Base-by-base conservation (phyloP, 176 grass and related monocot species). In the Zizania latifolia region DNA sequence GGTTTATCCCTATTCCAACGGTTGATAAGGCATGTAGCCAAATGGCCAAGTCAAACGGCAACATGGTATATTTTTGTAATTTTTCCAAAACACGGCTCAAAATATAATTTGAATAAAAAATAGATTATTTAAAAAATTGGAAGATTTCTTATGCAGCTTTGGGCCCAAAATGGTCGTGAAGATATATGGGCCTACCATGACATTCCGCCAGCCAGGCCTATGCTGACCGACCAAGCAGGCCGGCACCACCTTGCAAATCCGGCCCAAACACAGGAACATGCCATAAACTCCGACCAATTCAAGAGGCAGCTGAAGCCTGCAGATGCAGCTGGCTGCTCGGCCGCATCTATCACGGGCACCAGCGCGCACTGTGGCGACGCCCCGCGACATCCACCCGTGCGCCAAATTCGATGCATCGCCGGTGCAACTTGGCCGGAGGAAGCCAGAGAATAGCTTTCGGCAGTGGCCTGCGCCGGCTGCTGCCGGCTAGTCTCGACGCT, bases 361-460 rank as follows among this genome's bases (percentile, higher is more conserved):
- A 13, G 16, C 16, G 44, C 4, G 16, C 10, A 53, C 8, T 21
- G 48, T n/a, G 6, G 48, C n/a, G 1, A 19, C 44, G 44, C 4
- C 44, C 44, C 1, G 44, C 15, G 16, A 17, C 34, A 64, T 10
- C 8, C 32, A 38, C 2, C 33, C 17, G 16, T n/a, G 60, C 30
- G 31, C 7, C 43, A 78, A 33, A 67, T 54, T 29, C 75, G 46
- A 7, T 9, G 75, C 32, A n/a, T 29, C 33, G 62, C 75, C 45
- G 45, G 75, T 14, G 62, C 76, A 68, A 78, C 62, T 67, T 78
- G 75, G 15, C 21, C 23, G 33, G 15, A 22, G 28, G 39, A 36
- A 39, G 33, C 9, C 11, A 39, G n/a, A 13, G 41, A 31, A 5
- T 0, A 27, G 41, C 4, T 30, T 22, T 15, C n/a, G 33, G 9